These are phyloP conservation scores for Fomitopsis serialis DNA, from an alignment of 768 basidiomycete genomes.

Conservation along the genomic window DNA sequence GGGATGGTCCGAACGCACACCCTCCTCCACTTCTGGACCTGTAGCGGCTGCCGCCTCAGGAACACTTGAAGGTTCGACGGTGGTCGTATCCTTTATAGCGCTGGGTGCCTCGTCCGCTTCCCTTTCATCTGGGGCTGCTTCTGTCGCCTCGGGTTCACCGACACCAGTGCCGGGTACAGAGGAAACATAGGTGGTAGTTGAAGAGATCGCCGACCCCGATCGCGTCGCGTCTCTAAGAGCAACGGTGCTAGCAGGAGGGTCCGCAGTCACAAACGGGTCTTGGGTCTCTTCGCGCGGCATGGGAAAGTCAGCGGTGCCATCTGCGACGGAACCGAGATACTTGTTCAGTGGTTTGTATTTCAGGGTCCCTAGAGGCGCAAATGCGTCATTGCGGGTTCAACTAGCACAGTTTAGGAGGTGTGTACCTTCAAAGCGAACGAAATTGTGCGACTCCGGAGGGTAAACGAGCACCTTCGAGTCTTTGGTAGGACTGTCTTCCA, in stretches of 20 bases:
- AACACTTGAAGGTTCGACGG: not conserved
- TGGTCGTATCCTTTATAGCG: not conserved
- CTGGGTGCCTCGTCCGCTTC: not conserved
- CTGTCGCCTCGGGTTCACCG: not conserved
- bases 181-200: not conserved
- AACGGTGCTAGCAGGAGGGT: not conserved
- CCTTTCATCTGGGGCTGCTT: not conserved
- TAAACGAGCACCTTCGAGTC: slow-evolving; percentile 67
- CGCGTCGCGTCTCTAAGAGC: not conserved
- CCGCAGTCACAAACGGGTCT: not conserved
- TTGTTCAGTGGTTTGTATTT: slow-evolving; percentile 73
- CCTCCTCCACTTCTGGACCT: not conserved
- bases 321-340: slow-evolving; percentile 67
- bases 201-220: not conserved
- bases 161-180: not conserved
- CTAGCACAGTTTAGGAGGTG: not conserved
- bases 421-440: slow-evolving; percentile 65
- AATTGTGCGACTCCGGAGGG: slow-evolving; percentile 49
- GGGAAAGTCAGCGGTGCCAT: slow-evolving; percentile 58
- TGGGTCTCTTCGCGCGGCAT: slow-evolving; percentile 11
- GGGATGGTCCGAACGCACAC: not conserved
- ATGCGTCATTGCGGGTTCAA: not conserved
- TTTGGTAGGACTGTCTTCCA: slow-evolving; percentile 51
- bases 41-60: not conserved
- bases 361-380: slow-evolving; percentile 42